Evolutionary conservation across 2,329 filamentous ascomycete genomes (phyloP), one percentile per base, ranked within the genome.

Genomic region (Cladosporium sp.): DNA sequence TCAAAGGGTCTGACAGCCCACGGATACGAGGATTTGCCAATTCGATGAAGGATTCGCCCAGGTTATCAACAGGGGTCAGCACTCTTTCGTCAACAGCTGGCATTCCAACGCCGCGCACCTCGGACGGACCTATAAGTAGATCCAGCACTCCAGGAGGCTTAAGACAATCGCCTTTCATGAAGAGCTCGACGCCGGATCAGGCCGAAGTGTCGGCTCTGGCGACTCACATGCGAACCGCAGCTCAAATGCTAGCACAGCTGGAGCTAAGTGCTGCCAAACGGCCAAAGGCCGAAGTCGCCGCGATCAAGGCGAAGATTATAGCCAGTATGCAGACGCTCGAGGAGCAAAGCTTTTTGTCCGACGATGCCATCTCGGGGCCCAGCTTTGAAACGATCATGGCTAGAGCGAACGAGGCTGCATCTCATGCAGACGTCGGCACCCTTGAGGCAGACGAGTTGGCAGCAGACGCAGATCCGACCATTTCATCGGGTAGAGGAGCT

Each of bases 281-380:
- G 37, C 91, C 91, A 1, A 90, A 86, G 74, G 87, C 88, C 33
- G 91, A 95, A 78, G 91, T 95, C 5, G 91, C 91, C 21, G 90
- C 91, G 8, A 95, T 95, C 76, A 86, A 92, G 71, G 88, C 91
- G 49, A 93, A 92, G 78, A 95, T 95, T 69, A 95, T 95, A 72
- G 91, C 91, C 2, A 94, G 91, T 76, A 95, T 95, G 92, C 91
- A 95, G 76, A 92, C 86, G 70, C 80, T 95, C 10, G 91, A 95
- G 77, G 92, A 95, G 77, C 90, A 94, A 76, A 93, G 88, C 75
- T 95, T 95, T 72, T 88, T 92, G 59, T 80, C 87, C 2, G 90
- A 93, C 68, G 90, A 93, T 59, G 81, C 81, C n/a, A 72, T 73
- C 5, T 85, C 88, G 66, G 84, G 87, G 0, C 90, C 91, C 21